These are phyloP conservation scores for Aspergillus cejpii DNA, from an alignment of 2,329 filamentous ascomycete species.

Conservation along the genomic window DNA sequence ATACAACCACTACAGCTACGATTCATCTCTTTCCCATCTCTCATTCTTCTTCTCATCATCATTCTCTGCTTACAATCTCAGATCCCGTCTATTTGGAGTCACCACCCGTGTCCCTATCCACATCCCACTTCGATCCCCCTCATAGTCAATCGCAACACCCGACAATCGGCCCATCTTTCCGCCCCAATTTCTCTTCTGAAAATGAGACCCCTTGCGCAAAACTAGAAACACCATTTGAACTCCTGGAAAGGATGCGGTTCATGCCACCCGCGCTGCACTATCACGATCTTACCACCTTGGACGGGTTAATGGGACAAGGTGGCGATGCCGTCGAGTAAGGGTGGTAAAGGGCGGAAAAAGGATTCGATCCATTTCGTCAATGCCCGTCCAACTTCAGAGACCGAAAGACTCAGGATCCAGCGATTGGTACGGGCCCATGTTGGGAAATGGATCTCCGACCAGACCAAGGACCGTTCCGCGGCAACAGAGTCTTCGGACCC, in stretches of 20 bases:
- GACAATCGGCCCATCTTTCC: no score
- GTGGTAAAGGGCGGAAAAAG: constrained; percentile 13
- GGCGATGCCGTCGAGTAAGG: constrained; percentile 23
- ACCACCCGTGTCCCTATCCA: no score
- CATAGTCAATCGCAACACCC: no score
- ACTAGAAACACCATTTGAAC: no score
- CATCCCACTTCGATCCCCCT: no score
- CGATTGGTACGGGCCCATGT: constrained; percentile 31
- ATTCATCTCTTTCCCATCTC: no score
- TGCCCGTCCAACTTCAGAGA: constrained; percentile 27
- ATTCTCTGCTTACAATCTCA: no score
- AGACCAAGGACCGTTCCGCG: constrained; percentile 26
- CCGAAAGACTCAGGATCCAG: constrained; percentile 23
- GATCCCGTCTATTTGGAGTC: no score
- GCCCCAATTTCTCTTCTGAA: no score
- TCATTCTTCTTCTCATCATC: no score
- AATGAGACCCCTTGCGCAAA: no score
- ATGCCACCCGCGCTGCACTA: constrained; percentile 7
- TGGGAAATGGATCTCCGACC: constrained; percentile 33
- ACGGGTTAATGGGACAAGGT: constrained; percentile 8
- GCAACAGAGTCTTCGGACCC: constrained; percentile 8
- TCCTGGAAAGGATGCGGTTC: constrained; percentile 23
- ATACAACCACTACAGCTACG: no score
- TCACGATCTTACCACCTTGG: constrained; percentile 11
- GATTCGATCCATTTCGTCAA: constrained; percentile 32